Percentiles rank a stretch among this genome's conserved stretches.
These are phyloP conservation scores for Sphagnurus paluster DNA, from an alignment of 1,284 basidiomycete species.

Conservation along the genomic window DNA sequence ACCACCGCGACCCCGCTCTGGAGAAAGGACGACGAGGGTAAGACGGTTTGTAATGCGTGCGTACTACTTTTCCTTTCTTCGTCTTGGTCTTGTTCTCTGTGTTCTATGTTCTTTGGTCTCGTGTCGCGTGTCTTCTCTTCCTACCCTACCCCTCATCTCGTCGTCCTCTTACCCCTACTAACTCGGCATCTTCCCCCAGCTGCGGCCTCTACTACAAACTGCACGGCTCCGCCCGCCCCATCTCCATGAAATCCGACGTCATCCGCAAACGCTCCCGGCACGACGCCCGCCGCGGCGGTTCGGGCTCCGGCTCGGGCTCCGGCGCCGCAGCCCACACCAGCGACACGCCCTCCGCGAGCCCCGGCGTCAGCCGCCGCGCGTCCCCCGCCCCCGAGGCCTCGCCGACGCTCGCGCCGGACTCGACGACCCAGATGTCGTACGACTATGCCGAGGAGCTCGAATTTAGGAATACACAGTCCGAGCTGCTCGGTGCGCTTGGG, in stretches of 20 bases:
- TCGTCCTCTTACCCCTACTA: not conserved
- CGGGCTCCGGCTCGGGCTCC: too few relatives aligned
- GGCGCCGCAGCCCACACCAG: slow-evolving; percentile 27
- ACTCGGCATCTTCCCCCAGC: slow-evolving; percentile 21
- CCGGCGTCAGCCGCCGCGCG: slow-evolving; percentile 69
- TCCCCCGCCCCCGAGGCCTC: slow-evolving; percentile 62
- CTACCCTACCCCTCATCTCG: slow-evolving; percentile 4
- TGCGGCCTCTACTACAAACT: slow-evolving; percentile 66
- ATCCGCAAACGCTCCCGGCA: slow-evolving; percentile 81
- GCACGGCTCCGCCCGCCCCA: slow-evolving; percentile 77
- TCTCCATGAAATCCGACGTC: slow-evolving; percentile 85
- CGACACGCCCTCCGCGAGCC: slow-evolving; percentile 70
- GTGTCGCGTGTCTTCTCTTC: slow-evolving; percentile 8
- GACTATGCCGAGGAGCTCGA: slow-evolving; percentile 41
- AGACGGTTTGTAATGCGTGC: slow-evolving; percentile 89
- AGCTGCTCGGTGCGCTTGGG: slow-evolving; percentile 67
- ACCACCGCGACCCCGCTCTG: slow-evolving; percentile 89
- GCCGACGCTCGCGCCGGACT: slow-evolving; percentile 66
- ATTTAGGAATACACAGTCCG: slow-evolving; percentile 49
- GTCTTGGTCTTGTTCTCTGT: too few relatives aligned
- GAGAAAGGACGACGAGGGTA: slow-evolving; percentile 90
- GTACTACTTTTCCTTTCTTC: too few relatives aligned
- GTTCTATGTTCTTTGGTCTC: too few relatives aligned
- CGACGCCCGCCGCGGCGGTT: slow-evolving; percentile 60
- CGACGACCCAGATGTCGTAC: slow-evolving; percentile 54